These are phyloP conservation scores for Prunus kanzakura DNA, from an alignment of 306 rosid genomes.

Conservation along the genomic window DNA sequence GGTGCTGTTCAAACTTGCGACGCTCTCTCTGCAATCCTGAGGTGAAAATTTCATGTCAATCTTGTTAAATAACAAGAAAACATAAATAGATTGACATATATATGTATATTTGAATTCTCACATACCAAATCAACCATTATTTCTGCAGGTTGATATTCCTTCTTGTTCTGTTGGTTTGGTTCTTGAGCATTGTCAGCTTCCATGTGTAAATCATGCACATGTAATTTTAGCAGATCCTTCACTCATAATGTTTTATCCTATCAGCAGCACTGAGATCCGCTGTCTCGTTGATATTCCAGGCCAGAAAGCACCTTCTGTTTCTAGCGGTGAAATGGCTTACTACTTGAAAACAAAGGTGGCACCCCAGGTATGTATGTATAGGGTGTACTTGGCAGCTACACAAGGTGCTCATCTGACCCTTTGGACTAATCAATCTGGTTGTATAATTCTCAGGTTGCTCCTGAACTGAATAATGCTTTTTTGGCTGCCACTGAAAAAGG, in stretches of 20 bases:
- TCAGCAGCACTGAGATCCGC: slow-evolving; percentile 59
- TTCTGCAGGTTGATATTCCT: slow-evolving; percentile 27
- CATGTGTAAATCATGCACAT: slow-evolving; percentile 53
- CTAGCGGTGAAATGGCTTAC: slow-evolving; percentile 51
- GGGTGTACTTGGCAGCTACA: not conserved
- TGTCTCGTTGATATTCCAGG: slow-evolving; percentile 68
- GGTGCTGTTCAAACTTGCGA: slow-evolving; percentile 51
- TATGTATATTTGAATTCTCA: not conserved
- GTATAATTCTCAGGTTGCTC: slow-evolving; percentile 20
- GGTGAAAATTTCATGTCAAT: slow-evolving; percentile 19
- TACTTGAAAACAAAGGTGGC: slow-evolving; percentile 63
- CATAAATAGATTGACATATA: too few relatives aligned
- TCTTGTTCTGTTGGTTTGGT: slow-evolving; percentile 61
- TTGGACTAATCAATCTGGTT: not conserved
- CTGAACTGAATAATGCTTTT: slow-evolving; percentile 16
- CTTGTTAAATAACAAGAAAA: not conserved
- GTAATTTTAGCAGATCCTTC: slow-evolving; percentile 61
- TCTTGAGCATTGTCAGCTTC: slow-evolving; percentile 54
- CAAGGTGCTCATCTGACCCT: not conserved
- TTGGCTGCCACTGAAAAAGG: slow-evolving; percentile 21
- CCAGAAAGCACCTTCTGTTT: slow-evolving; percentile 51
- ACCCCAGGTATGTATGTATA: slow-evolving; percentile 44
- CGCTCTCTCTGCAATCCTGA: slow-evolving; percentile 46
- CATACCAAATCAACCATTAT: not conserved
- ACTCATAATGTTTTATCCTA: slow-evolving; percentile 50